Evolutionary conservation across 352 stramenopile species (phyloP), one percentile per base, ranked within the genome.

Genomic region (Phytopythium ostracodes): DNA sequence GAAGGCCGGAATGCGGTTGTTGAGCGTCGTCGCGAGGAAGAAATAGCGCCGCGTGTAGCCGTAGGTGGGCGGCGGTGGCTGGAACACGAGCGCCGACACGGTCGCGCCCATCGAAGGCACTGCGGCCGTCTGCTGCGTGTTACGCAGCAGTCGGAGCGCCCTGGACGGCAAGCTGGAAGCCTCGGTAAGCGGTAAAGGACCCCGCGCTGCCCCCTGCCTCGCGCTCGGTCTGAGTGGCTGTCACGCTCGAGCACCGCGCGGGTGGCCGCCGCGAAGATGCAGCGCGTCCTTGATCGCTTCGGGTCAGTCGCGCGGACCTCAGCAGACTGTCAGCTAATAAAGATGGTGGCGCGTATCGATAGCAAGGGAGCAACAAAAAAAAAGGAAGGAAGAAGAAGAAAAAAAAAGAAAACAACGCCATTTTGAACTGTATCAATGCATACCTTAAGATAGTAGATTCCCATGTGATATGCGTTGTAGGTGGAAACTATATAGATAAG

Each of bases 1-100:
- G 68, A 99, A 99, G 15, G 95, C 94, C 7, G 93, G 90, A 67
- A 99, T 98, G 31, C 84, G 77, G 65, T 89, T 85, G 63, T 93
- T 83, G 63, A 87, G 83, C 22, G 81, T 66, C 25, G 91, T 99
- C 40, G 88, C 89, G 14, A 98, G 83, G 81, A 97, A 98, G 59
- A 98, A 98, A 67, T 98, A 97, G 54, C 89, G 81, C 57, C 86
- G 71, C 36, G 81, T 92, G 65, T 82, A 87, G 38, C 76, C 73
- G 60, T 96, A 96, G 18, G 81, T 88, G 25, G 81, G 61, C 33
- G 69, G 64, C 31, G 90, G 90, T n/a, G 90, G 89, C 67, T 97
- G 90, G 63, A 96, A 97, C 42, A 97, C 86, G 43, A 97, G 75
- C 50, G 82, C 69, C 53, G 87, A 94, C 57, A 96, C 79, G 62